These are phyloP conservation scores for Gastrolobium bilobum DNA, from an alignment of 306 rosid genomes.

Conservation along the genomic window DNA sequence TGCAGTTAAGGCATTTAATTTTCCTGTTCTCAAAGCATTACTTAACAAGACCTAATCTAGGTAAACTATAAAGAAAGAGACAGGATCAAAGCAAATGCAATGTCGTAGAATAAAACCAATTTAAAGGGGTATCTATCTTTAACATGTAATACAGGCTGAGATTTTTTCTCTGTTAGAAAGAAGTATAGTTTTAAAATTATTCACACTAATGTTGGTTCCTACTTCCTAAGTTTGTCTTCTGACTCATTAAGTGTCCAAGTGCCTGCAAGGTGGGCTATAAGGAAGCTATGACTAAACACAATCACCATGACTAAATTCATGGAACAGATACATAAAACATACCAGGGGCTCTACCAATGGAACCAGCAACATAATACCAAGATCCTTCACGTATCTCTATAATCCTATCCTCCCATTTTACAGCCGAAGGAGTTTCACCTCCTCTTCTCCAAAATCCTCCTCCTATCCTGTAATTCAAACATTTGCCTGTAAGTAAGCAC, in stretches of 20 bases:
- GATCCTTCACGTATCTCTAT: constrained; percentile 93
- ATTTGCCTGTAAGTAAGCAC: constrained; percentile 19
- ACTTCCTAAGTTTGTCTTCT: constrained; percentile 14
- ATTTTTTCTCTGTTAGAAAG: constrained; percentile 22
- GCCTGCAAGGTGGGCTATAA: not conserved
- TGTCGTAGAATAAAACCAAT: not conserved
- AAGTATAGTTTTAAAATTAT: not conserved
- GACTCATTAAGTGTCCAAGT: not conserved
- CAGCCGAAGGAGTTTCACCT: constrained; percentile 75
- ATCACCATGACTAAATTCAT: constrained; percentile 3
- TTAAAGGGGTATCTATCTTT: not conserved
- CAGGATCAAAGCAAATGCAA: not conserved
- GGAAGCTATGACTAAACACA: constrained; percentile 30
- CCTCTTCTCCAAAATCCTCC: constrained; percentile 99
- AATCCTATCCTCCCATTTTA: constrained; percentile 91
- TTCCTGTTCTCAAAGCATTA: constrained; percentile 15
- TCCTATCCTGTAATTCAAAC: constrained; percentile 71
- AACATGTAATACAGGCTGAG: not conserved
- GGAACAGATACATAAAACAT: constrained; percentile 50
- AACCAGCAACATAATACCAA: constrained; percentile 91
- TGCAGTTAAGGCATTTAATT: not conserved
- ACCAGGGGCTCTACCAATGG: constrained; percentile 91
- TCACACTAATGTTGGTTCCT: constrained; percentile 11
- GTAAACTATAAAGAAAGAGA: not conserved
- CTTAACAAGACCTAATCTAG: constrained; percentile 12